Evolutionary conservation across 805 yeast species (phyloP), one percentile per base, ranked within the genome.

Genomic region (Middelhovenomyces tepae): DNA sequence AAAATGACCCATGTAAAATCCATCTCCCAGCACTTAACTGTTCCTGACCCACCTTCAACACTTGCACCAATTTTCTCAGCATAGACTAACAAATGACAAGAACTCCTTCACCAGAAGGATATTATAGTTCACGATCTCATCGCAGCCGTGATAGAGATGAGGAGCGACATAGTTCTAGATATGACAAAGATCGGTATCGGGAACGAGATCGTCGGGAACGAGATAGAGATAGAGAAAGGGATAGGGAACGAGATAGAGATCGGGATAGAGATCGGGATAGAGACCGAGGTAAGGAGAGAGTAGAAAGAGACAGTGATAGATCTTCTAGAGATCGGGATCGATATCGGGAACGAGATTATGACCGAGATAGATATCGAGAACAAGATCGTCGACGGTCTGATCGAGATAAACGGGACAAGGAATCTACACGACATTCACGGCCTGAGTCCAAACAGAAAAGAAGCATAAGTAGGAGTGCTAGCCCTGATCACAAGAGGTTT

Each of bases 201-300:
- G 40, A 43, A 10, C 31, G 41, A 2, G 42, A 43, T 14, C 16
- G 37, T 18, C 16, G 36, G 28, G 43, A 34, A 16, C 27, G 35
- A 11, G 42, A 18, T 9, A 19, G 42, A 15, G 36, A 32, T 11
- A 16, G 36, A 9, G 33, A 36, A 16, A 22, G 35, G 13, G 34
- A 38, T 19, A 30, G 36, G 4, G 32, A n/a, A n/a, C n/a, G 34
- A 20, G 20, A 42, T 23, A 11, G 14, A 11, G 39, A 27, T 16
- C 14, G 27, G 8, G 35, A 25, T 6, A 14, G 35, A 15, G 30
- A 24, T 11, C 14, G 36, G 8, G 32, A 36, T 18, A 22, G 43
- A 5, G 37, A 31, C 15, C 16, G 24, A 10, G 36, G 16, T 16
- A 22, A 36, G 9, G 39, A 43, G 8, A 28, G 39, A 3, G 39